phyloP scores from a whole-genome alignment of 352 stramenopile genomes.

The Thalassiosira mediterranea region DNA sequence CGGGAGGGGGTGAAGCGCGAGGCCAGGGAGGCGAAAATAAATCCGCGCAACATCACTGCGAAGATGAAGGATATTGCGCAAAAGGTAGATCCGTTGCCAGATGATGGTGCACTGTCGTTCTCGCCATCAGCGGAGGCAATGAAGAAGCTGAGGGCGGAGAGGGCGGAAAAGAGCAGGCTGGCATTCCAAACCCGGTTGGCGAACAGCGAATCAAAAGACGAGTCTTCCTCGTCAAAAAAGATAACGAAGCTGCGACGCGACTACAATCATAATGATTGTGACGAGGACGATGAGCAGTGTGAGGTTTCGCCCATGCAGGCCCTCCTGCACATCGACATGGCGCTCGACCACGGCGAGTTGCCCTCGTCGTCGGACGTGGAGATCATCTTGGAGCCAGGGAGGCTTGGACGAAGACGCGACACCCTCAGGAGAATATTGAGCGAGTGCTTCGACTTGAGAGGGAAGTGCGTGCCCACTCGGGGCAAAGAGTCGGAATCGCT shows the following conservation, averaged over 20 bases:
- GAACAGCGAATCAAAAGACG: constrained; percentile 28
- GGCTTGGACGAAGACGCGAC: constrained; percentile 38
- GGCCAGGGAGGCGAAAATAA: not conserved
- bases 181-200: constrained; percentile 36
- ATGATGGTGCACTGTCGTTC: constrained; percentile 35
- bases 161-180: constrained; percentile 42
- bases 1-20: constrained; percentile 25
- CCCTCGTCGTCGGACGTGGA: constrained; percentile 42
- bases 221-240: constrained; percentile 20
- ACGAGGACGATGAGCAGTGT: constrained; percentile 10
- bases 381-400: constrained; percentile 51
- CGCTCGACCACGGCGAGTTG: constrained; percentile 37
- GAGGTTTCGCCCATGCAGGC: constrained; percentile 43
- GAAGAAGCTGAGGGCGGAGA: constrained; percentile 30
- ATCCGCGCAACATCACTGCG: not conserved
- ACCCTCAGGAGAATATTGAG: constrained; percentile 51
- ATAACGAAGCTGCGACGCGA: constrained; percentile 31
- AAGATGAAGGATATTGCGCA: constrained; percentile 9
- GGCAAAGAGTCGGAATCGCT: constrained; percentile 16
- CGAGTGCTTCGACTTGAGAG: constrained; percentile 54
- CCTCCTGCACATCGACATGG: constrained; percentile 49
- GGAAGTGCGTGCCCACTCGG: constrained; percentile 48
- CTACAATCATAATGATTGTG: constrained; percentile 8
- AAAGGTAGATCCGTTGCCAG: not conserved
- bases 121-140: constrained; percentile 42